Conservation (phyloP, 2,329 filamentous ascomycete species). For the Xylariaceae sp. region DNA sequence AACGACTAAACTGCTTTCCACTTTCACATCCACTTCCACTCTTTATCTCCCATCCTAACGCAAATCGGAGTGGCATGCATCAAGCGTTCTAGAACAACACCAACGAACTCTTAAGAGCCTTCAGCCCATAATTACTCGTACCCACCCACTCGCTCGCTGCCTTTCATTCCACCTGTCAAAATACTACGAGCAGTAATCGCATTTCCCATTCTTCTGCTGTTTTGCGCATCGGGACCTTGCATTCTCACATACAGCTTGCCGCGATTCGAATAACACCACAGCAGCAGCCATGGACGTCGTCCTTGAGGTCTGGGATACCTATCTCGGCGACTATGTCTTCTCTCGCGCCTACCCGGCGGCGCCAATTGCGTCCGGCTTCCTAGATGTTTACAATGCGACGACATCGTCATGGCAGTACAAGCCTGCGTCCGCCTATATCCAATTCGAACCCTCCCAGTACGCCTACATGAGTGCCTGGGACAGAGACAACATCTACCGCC, state of each 20-base stretch:
- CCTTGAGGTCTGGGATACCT: constrained; percentile 78
- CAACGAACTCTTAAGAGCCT: background rate
- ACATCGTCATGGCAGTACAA: constrained; percentile 62
- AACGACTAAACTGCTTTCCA: background rate
- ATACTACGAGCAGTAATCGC: background rate
- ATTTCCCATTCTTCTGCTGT: background rate
- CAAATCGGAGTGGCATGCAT: background rate
- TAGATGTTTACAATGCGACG: constrained; percentile 41
- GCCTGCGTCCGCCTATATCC: constrained; percentile 66
- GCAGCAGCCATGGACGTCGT: constrained; percentile 75
- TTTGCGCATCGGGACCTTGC: background rate
- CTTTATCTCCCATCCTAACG: background rate
- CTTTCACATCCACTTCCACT: background rate
- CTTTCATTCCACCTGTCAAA: too few relatives aligned
- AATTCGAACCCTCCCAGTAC: constrained; percentile 63
- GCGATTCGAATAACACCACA: background rate
- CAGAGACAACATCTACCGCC: constrained; percentile 72
- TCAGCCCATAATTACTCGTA: too few relatives aligned
- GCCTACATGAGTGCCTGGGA: constrained; percentile 75
- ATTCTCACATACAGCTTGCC: background rate
- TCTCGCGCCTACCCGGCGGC: constrained; percentile 61
- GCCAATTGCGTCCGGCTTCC: constrained; percentile 43
- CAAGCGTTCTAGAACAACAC: background rate
- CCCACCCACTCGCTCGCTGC: too few relatives aligned
- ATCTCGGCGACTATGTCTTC: constrained; percentile 74